phyloP scores from a whole-genome alignment of 441 rosid genomes.

The Gossypium gossypioides region DNA sequence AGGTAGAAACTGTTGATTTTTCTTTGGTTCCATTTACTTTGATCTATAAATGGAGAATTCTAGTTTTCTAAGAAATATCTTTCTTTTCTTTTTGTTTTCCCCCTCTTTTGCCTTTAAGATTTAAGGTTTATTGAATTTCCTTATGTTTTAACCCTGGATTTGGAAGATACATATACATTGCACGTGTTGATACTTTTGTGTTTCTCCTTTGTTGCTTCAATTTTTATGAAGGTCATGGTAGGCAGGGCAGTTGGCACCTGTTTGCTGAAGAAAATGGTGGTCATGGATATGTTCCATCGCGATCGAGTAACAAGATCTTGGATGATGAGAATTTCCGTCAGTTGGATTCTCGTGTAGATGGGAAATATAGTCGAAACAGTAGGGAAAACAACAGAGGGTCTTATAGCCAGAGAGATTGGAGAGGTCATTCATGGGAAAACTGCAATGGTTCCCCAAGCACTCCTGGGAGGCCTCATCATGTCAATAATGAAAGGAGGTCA shows the following conservation, averaged over 20 bases:
- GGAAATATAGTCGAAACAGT: conserved; percentile 52
- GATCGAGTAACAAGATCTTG: conserved; percentile 49
- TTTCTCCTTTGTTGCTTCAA: conserved; percentile 22
- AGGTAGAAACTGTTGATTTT: neutral
- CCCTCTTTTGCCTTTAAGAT: neutral
- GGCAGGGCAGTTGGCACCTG: conserved; percentile 79
- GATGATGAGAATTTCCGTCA: conserved; percentile 57
- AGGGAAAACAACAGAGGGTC: conserved; percentile 55
- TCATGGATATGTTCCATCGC: conserved; percentile 47
- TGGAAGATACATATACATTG: conserved; percentile 8
- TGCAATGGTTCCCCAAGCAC: conserved; percentile 53
- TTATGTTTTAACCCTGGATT: neutral
- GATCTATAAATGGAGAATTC: neutral
- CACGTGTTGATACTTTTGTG: conserved; percentile 20
- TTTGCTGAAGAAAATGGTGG: conserved; percentile 54
- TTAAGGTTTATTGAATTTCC: neutral
- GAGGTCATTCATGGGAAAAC: conserved; percentile 57
- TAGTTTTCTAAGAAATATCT: neutral
- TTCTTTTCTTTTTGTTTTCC: neutral
- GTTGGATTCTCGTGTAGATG: conserved; percentile 52
- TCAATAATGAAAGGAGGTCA: conserved; percentile 48
- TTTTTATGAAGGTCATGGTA: conserved; percentile 73
- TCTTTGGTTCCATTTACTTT: neutral
- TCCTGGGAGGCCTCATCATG: conserved; percentile 41
- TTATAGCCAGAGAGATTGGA: conserved; percentile 66